Evolutionary conservation across 2,329 filamentous ascomycete species (phyloP).

Genomic region (Aspergillus quadricinctus): DNA sequence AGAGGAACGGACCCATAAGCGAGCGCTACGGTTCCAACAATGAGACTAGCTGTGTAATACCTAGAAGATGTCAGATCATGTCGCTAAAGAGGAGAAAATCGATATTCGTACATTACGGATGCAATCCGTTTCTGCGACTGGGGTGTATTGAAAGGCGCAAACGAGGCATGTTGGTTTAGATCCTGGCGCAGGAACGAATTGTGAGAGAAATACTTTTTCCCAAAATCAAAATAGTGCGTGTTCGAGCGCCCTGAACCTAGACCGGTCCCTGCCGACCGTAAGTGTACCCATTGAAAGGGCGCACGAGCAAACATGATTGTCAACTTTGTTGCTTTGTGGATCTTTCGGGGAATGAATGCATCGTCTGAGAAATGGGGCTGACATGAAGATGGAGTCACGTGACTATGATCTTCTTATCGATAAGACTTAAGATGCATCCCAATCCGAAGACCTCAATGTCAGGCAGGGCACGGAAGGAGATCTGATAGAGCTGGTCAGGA

Average conservation of each 20-base stretch:
- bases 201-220: conserved; percentile 31
- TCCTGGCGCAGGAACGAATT: conserved; percentile 22
- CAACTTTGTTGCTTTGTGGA: conserved; percentile 3
- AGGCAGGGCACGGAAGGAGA: not conserved
- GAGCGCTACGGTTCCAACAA: conserved; percentile 59
- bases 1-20: conserved; percentile 64
- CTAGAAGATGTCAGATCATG: conserved; percentile 32
- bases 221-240: conserved; percentile 16
- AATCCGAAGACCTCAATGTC: not conserved
- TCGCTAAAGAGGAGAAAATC: conserved; percentile 1
- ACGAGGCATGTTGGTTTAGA: conserved; percentile 21
- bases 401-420: not conserved
- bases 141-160: conserved; percentile 31
- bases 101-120: conserved; percentile 49
- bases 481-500: not conserved
- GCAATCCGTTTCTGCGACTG: conserved; percentile 47
- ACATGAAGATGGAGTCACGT: not conserved
- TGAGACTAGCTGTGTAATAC: conserved; percentile 60
- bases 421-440: not conserved
- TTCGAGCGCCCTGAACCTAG: conserved; percentile 10
- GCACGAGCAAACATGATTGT: conserved; percentile 27
- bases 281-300: conserved; percentile 21
- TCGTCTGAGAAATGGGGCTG: not conserved
- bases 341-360: not conserved
- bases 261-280: conserved; percentile 11